These are phyloP conservation scores for Lolium multiflorum DNA, from an alignment of 176 grass and related monocot species.

Conservation along the genomic window DNA sequence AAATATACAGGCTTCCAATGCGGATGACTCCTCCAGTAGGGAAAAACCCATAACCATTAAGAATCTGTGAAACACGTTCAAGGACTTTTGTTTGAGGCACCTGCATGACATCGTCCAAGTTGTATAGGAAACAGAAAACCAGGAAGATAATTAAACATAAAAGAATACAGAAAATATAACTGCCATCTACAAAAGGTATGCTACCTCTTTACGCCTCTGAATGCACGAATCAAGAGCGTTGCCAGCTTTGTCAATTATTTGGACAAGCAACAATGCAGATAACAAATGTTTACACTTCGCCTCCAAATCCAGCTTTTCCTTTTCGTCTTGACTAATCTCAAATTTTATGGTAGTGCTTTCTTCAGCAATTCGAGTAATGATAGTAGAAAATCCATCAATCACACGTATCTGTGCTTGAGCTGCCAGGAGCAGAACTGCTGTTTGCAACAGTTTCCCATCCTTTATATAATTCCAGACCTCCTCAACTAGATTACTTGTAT, in stretches of 20 bases:
- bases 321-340: not conserved
- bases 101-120: not conserved
- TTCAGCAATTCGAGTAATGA: not conserved
- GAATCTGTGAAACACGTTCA: not conserved
- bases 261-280: not conserved
- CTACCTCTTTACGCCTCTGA: slow-evolving; percentile 23
- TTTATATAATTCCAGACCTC: not conserved
- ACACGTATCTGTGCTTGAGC: not conserved
- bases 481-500: not conserved
- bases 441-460: not conserved
- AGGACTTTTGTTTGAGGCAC: not conserved
- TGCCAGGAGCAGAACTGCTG: not conserved
- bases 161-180: not conserved
- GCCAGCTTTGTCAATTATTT: slow-evolving; percentile 27
- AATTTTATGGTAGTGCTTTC: not conserved
- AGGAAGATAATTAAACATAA: not conserved
- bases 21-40: not conserved
- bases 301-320: not conserved
- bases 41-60: slow-evolving; percentile 13
- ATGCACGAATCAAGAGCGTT: slow-evolving; percentile 28
- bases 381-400: not conserved
- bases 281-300: not conserved
- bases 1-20: not conserved
- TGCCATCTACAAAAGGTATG: not conserved
- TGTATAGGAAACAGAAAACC: not conserved